A percentile compares a stretch with the other conserved stretches of the same genome.
Evolutionary conservation across 805 yeast genomes (phyloP).

Genomic region (Nakazawaea holstii): DNA sequence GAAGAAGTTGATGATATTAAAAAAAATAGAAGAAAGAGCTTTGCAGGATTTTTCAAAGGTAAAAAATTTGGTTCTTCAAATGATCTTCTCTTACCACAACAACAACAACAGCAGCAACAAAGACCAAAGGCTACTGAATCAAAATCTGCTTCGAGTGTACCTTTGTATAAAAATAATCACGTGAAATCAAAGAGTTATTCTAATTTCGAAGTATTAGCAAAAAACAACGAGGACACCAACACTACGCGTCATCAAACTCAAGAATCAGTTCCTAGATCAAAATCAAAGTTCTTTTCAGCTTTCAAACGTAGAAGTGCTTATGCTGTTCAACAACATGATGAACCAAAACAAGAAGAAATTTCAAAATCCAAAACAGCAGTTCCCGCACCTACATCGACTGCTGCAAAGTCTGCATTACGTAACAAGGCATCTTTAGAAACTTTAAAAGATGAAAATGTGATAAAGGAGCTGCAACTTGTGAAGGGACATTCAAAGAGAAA

Average conservation of each 20-base stretch:
- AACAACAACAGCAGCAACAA: neutral
- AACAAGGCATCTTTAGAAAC: neutral
- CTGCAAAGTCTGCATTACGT: neutral
- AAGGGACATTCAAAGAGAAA: constrained; percentile 4
- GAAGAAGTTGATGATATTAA: neutral
- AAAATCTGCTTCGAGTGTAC: neutral
- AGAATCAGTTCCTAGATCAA: constrained; percentile 1
- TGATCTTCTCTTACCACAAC: neutral
- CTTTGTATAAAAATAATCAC: neutral
- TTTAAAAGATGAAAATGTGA: neutral
- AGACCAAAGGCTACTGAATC: neutral
- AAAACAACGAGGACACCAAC: neutral
- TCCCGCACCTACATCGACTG: neutral
- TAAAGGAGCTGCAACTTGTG: neutral
- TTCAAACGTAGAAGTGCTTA: constrained; percentile 9
- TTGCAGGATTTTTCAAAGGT: constrained; percentile 17
- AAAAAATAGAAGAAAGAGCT: constrained; percentile 17
- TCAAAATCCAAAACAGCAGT: neutral
- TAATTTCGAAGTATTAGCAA: constrained; percentile 4
- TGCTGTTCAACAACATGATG: neutral
- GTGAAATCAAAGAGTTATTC: constrained; percentile 11
- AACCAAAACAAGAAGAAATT: neutral
- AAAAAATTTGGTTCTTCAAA: constrained; percentile 6
- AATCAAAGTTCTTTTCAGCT: constrained; percentile 5
- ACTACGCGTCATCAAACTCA: neutral